Base-by-base conservation (phyloP, 306 rosid genomes). In the Prosopis cineraria region DNA sequence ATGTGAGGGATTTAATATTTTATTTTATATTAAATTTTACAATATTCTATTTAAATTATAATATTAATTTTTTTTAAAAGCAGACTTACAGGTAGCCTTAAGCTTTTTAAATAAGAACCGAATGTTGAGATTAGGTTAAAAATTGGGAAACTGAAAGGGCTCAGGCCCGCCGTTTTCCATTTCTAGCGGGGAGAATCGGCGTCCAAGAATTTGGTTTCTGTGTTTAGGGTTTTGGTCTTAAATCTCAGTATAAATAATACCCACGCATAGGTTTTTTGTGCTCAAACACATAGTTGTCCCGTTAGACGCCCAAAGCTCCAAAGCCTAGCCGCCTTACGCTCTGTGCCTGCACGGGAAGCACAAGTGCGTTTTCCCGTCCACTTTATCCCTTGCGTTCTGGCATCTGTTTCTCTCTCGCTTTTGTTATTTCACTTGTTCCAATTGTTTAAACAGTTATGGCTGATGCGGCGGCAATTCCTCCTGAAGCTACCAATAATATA, bases 401-500 rank as follows among this genome's bases (percentile, higher is more conserved):
- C 12, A 52, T 14, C 34, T 66, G 3, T 65, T 47, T n/a, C 2
- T 3, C 7, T 25, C 55, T 19, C 5, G 8, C 10, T 2, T 14
- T 53, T 30, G 1, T 62, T 84, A 31, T 22, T 20, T 52, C 40
- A 10, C 41, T 76, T 3, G 24, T 50, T 72, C 63, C 9, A 24
- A 47, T 48, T 62, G 10, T 6, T 27, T 22, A 0, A 40, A 31
- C 75, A 79, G 83, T 30, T 63, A 85, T 87, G 91, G 84, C 91
- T 19, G 85, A 72, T 0, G 68, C 63, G 45, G 31, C 39, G 13
- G 56, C 58, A 36, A 12, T 52, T 48, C 13, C 68, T 41, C 0
- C 0, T 5, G 84, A 79, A 33, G 50, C 55, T 45, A 73, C 8
- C 6, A n/a, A 14, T 10, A 52, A 43, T 44, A 12, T 74, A 66